Conservation (phyloP, 1,139 yeast genomes). For the Hansenula sp. region DNA sequence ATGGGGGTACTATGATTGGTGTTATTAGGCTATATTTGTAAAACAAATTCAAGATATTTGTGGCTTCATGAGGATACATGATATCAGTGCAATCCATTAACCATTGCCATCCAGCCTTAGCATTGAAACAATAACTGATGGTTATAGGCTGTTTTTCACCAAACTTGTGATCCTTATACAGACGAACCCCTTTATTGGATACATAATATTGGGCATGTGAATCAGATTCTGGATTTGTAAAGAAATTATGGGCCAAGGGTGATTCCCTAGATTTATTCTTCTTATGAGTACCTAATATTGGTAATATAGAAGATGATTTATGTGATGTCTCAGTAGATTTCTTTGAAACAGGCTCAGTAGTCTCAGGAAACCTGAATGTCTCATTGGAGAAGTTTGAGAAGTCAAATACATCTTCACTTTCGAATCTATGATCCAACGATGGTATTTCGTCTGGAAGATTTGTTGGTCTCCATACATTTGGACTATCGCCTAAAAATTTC, state of each 20-base stretch:
- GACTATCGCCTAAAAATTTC: conserved; percentile 59
- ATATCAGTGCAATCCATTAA: conserved; percentile 83
- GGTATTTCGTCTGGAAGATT: conserved; percentile 41
- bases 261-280: conserved; percentile 33
- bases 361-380: conserved; percentile 2
- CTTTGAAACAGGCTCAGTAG: not conserved
- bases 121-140: conserved; percentile 53
- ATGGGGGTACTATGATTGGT: conserved; percentile 32
- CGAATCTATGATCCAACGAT: conserved; percentile 26
- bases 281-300: conserved; percentile 3
- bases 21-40: conserved; percentile 45
- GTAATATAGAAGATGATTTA: not conserved
- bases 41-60: conserved; percentile 54
- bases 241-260: conserved; percentile 74
- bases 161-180: conserved; percentile 42
- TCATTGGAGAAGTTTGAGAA: conserved; percentile 16
- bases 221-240: conserved; percentile 87
- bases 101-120: conserved; percentile 85
- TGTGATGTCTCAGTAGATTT: not conserved
- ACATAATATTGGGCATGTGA: conserved; percentile 76
- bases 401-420: conserved; percentile 26
- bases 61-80: conserved; percentile 55
- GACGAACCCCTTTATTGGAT: conserved; percentile 62
- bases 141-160: conserved; percentile 22
- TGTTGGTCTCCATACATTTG: conserved; percentile 66